Evolutionary conservation across 1,284 basidiomycete genomes (phyloP), one percentile per base, ranked within the genome.

Genomic region (Heterobasidion occidentale): DNA sequence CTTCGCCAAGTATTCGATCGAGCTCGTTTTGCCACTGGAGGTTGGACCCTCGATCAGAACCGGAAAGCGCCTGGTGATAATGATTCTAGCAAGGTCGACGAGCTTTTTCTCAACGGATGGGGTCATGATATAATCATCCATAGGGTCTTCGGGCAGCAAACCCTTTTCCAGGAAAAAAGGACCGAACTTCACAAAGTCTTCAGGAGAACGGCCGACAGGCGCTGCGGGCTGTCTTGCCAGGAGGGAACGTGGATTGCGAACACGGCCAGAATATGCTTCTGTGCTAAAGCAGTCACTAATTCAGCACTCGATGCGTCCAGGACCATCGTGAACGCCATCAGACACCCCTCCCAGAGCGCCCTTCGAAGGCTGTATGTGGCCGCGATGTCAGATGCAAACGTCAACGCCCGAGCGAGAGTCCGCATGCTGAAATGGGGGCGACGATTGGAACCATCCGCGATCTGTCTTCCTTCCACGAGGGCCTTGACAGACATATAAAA

Each of bases 361-460:
- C 97, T 78, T 48, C 94, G 84, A 14, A 97, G 73, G 20, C 93
- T 88, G 63, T 94, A 98, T 36, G 79, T 73, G 17, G 79, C 76
- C 0, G 90, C 84, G 49, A 91, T 87, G 63, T 97, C 90, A 1
- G 89, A 83, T 0, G 94, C 90, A 69, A 98, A 99, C 1, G 87
- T 92, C 57, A 99, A 77, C 0, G 96, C 94, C 53, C 97, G 87
- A 6, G 93, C 81, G 51, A 99, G 80, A 0, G 97, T 99, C 46
- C 97, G 88, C 88, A 99, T 96, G 69, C 93, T 98, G 75, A 88
- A 99, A 70, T 99, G 94, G 35, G 97, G 97, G n/a, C 90, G 78
- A 59, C 90, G 89, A 64, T 98, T 98, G 27, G 93, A 86, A 1
- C 96, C 96, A 67, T 99, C 96, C 0, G 94, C 93, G 58, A 99